These are phyloP conservation scores for Silybum marianum DNA, from an alignment of 129 eudicot genomes.

Conservation along the genomic window DNA sequence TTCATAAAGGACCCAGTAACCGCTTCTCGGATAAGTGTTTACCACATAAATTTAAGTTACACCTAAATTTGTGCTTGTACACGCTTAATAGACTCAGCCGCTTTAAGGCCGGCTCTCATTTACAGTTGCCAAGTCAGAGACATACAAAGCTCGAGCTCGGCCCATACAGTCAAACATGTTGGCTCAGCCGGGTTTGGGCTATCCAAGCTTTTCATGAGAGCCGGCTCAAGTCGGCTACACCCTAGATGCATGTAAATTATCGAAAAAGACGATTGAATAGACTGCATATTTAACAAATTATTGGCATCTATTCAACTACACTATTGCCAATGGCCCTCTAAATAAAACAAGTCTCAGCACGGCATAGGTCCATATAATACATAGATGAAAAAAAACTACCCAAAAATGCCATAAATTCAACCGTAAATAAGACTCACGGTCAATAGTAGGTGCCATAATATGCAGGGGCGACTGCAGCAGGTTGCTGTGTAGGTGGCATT, in stretches of 20 bases:
- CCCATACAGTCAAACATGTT: background rate
- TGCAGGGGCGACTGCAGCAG: slow-evolving; percentile 48
- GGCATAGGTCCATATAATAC: background rate
- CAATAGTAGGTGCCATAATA: slow-evolving; percentile 54
- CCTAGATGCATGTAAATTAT: background rate
- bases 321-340: background rate
- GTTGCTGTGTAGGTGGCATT: slow-evolving; percentile 46
- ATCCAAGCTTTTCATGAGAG: background rate
- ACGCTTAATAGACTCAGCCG: too few species aligned
- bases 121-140: background rate
- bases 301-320: background rate
- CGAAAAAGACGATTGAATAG: background rate
- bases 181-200: background rate
- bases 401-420: slow-evolving; percentile 1
- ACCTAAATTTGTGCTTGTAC: too few species aligned
- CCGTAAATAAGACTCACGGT: background rate
- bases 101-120: too few species aligned
- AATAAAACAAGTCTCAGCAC: background rate
- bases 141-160: background rate
- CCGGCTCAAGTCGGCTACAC: background rate
- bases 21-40: too few species aligned
- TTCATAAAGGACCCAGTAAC: too few species aligned
- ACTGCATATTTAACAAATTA: background rate
- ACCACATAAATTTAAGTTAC: too few species aligned
- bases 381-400: background rate